Conservation (phyloP, 805 yeast species). For the Starmerella potacharoeniae region DNA sequence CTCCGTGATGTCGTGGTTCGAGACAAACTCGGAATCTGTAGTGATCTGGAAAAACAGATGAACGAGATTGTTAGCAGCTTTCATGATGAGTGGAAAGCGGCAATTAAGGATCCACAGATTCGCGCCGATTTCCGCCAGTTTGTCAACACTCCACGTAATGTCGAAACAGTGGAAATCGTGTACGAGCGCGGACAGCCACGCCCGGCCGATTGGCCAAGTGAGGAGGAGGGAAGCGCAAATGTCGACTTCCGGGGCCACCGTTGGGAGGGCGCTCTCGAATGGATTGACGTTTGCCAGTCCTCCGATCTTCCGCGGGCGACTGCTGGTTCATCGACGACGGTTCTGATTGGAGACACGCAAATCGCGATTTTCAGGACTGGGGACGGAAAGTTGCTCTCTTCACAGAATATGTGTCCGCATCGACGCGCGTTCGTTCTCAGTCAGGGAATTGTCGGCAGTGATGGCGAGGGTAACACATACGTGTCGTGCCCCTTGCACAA, state of each 20-base stretch:
- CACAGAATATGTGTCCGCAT: constrained; percentile 33
- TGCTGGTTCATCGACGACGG: constrained; percentile 29
- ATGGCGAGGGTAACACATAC: constrained; percentile 27
- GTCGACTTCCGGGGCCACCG: constrained; percentile 26
- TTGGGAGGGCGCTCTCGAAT: constrained; percentile 28
- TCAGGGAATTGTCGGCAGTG: constrained; percentile 30
- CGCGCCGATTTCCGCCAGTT: constrained; percentile 28
- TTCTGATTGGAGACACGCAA: constrained; percentile 30
- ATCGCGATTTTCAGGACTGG: constrained; percentile 28
- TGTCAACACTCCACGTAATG: constrained; percentile 26
- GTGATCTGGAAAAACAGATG: constrained; percentile 31
- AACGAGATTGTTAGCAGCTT: constrained; percentile 28
- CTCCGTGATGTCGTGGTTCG: constrained; percentile 29
- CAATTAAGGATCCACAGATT: constrained; percentile 24
- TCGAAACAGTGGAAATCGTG: constrained; percentile 29
- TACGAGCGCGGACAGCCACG: constrained; percentile 32
- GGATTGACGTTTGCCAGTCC: constrained; percentile 27
- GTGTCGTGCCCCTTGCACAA: constrained; percentile 32
- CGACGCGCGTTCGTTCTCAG: constrained; percentile 30
- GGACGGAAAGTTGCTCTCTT: constrained; percentile 26
- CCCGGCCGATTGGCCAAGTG: constrained; percentile 31
- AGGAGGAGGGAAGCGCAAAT: constrained; percentile 19
- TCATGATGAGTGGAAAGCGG: constrained; percentile 31
- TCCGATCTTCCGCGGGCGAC: constrained; percentile 26
- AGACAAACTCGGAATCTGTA: constrained; percentile 31